Conservation (phyloP, 352 stramenopile genomes). For the Blastocystis sp. region DNA sequence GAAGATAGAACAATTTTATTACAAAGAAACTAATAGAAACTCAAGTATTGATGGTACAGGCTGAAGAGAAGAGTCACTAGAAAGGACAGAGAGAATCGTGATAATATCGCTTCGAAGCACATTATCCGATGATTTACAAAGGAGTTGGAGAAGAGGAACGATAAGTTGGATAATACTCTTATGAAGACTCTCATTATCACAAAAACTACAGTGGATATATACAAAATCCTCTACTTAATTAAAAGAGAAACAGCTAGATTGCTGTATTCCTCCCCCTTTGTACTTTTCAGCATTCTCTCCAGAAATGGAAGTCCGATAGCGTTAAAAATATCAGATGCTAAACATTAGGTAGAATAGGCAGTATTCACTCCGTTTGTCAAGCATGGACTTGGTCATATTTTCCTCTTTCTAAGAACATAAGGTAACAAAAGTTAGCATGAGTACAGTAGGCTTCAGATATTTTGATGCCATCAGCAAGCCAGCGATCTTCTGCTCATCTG, state of each 20-base stretch:
- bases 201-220: conserved; percentile 6
- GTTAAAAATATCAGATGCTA: not conserved
- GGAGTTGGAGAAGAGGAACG: conserved; percentile 4
- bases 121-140: not conserved
- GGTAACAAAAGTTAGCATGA: not conserved
- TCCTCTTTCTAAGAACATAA: not conserved
- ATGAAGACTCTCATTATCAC: not conserved
- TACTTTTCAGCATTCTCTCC: not conserved
- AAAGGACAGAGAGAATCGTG: not conserved
- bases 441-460: not conserved
- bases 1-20: not conserved
- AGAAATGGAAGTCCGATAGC: conserved; percentile 36
- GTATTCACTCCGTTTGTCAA: not conserved
- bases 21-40: not conserved
- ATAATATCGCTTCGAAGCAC: not conserved
- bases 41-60: not conserved
- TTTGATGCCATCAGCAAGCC: conserved; percentile 9
- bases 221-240: not conserved
- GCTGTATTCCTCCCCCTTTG: not conserved
- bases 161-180: conserved; percentile 21
- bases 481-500: conserved; percentile 26
- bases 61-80: not conserved
- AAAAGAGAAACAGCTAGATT: not conserved
- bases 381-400: not conserved
- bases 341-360: not conserved